Percentiles rank a stretch among this genome's conserved stretches.
Evolutionary conservation across 2,329 filamentous ascomycete genomes (phyloP).

Genomic region (Metarhizium anisopliae): DNA sequence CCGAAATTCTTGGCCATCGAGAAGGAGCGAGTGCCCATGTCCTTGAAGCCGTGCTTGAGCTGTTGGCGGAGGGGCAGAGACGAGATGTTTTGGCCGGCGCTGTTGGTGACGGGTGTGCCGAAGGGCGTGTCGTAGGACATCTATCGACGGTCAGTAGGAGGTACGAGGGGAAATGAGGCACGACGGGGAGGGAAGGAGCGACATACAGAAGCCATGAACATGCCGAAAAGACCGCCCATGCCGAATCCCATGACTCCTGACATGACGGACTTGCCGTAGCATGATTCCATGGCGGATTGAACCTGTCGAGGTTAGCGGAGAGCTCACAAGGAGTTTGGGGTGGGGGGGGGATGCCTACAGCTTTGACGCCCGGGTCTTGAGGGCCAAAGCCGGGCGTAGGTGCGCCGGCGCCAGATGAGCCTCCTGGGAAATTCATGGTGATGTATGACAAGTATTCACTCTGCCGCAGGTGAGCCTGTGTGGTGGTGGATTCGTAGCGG

Average conservation of each 20-base stretch:
- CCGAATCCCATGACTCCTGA: slow-evolving; percentile 91
- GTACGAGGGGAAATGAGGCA: slow-evolving; percentile 2
- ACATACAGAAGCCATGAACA: slow-evolving; percentile 95
- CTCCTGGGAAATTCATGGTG: slow-evolving; percentile 31
- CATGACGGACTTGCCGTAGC: slow-evolving; percentile 78
- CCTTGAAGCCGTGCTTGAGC: slow-evolving; percentile 76
- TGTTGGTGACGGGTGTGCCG: slow-evolving; percentile 38
- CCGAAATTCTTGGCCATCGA: slow-evolving; percentile 91
- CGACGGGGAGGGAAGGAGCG: not conserved
- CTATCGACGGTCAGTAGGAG: slow-evolving; percentile 34
- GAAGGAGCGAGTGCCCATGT: slow-evolving; percentile 82
- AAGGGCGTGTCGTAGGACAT: slow-evolving; percentile 98
- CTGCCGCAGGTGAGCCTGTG: not conserved
- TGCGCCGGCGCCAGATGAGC: slow-evolving; percentile 15
- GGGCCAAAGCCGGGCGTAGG: slow-evolving; percentile 19
- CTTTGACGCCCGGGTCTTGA: slow-evolving; percentile 44
- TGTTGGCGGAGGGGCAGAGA: slow-evolving; percentile 78
- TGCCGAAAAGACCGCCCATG: slow-evolving; percentile 84
- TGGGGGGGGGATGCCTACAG: slow-evolving; percentile 24
- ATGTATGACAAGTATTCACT: not conserved
- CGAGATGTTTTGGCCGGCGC: slow-evolving; percentile 28
- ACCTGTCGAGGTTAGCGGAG: slow-evolving; percentile 43
- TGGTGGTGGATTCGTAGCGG: not conserved
- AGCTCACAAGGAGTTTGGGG: not conserved
- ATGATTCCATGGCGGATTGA: slow-evolving; percentile 82